Evolutionary conservation across 345 rosid genomes (phyloP), one percentile per base, ranked within the genome.

Genomic region (Eucalyptus dawsonii): DNA sequence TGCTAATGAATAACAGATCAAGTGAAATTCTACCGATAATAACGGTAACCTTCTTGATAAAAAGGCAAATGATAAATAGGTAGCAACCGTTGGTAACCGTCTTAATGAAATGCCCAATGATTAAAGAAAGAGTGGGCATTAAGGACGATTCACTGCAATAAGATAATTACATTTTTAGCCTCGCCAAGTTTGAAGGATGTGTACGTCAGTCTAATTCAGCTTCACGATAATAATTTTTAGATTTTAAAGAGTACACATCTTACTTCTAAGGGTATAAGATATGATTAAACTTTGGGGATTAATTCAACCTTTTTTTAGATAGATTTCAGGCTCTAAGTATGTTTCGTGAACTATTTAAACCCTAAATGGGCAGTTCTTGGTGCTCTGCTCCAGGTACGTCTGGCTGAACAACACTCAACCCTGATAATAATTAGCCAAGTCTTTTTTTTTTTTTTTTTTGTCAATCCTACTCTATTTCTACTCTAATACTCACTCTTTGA

Each of bases 391-490:
- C 14, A 19, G 15, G 42, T 37, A 44, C 1, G 27, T 10, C 45
- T 72, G 7, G 14, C 45, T 76, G 15, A 24, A 22, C 27, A 21
- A 76, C 6, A 9, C 9, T 76, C 47, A 6, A 76, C 14, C 13
- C 9, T 76, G 6, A 24, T 37, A 11, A 37, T 22, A 76, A 76
- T 22, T 76, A 37, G 83, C 14, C 83, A 37, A 21, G 14, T 11
- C 14, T 2, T 4, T 4, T 11, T 51, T 3, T 15, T 4, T 11
- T 11, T 16, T 16, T 16, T 49, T 49, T 50, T 13, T 50, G 1
- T 49, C 15, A 0, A 1, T 50, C 2, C 0, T 50, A 50, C 3
- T 50, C 1, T 13, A 50, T 50, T 50, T 0, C 0, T 13, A 50
- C 16, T 50, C 3, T 50, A 50, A 50, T 6, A 13, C 6, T 50